Percentiles rank a stretch among this genome's conserved stretches.
These are phyloP conservation scores for Dujonia santamariae DNA, from an alignment of 1,139 yeast genomes.

Conservation along the genomic window DNA sequence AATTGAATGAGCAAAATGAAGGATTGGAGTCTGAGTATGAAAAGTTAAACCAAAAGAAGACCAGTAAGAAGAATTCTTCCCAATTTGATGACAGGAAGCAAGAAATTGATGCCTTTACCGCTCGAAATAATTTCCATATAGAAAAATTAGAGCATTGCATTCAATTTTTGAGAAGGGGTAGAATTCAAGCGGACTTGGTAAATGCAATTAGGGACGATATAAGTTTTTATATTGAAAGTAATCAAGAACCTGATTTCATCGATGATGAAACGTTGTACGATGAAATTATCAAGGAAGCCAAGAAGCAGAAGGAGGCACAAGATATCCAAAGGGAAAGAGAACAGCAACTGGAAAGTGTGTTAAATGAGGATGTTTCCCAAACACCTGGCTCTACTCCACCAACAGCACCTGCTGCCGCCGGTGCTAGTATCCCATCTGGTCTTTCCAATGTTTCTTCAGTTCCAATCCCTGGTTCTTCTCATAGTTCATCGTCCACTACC, in stretches of 20 bases:
- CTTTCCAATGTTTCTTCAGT: neutral
- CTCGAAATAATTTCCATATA: constrained; percentile 37
- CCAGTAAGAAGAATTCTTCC: constrained; percentile 36
- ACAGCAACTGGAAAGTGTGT: constrained; percentile 3
- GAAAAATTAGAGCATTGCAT: constrained; percentile 35
- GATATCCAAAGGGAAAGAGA: neutral
- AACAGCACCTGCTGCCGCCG: neutral
- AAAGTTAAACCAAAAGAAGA: constrained; percentile 37
- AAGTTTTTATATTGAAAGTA: constrained; percentile 34
- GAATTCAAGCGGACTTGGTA: constrained; percentile 33
- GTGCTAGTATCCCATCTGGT: neutral
- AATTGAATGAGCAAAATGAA: constrained; percentile 34
- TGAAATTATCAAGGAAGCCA: constrained; percentile 34
- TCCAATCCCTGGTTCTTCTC: neutral
- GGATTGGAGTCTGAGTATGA: constrained; percentile 35
- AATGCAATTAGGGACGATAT: constrained; percentile 41
- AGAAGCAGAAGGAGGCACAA: constrained; percentile 6
- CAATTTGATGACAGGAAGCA: constrained; percentile 43
- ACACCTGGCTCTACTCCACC: neutral
- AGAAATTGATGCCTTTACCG: constrained; percentile 35
- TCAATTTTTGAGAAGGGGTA: constrained; percentile 27
- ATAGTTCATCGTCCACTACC: constrained; percentile 1
- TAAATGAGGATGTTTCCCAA: constrained; percentile 3
- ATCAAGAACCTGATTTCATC: constrained; percentile 38
- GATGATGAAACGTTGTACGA: constrained; percentile 43